Base-by-base conservation (phyloP, 2,329 filamentous ascomycete species). In the Alternaria sp. region DNA sequence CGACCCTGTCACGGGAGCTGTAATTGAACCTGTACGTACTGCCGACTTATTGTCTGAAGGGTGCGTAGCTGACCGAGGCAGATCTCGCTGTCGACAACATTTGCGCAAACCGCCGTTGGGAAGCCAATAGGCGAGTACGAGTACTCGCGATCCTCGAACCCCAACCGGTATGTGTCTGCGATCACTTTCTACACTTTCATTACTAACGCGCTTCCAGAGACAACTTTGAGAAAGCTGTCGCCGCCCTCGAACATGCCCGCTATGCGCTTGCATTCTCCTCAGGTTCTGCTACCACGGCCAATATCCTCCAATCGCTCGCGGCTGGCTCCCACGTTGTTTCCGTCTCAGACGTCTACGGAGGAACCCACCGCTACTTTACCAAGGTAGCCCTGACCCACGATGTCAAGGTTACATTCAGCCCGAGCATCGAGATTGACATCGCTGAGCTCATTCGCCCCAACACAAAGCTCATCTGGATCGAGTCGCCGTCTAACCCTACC, bases 341-440 rank as follows among this genome's bases (percentile, higher is more conserved):
- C 63, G 93, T 99, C 48, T 96, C 93, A 46, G 95, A 99, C 79
- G 94, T 99, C 72, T 99, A 99, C 80, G 95, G 95, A 70, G 95
- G 95, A 71, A 99, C 95, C 42, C 95, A 99, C 83, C 88, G 95
- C 74, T 99, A 99, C 85, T 99, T 99, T 85, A 99, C 95, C 67
- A 94, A 97, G 82, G 95, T 98, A 51, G 95, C 95, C 58, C 89
- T 92, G 73, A 93, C 95, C 26, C 95, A 99, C 80, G 93, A 94
- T 73, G 93, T 99, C 55, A 88, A 91, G 71, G 95, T 98, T 63
- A 96, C 94, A 51, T 99, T 99, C 80, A 94, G 93, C 5, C 93
- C 93, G 9, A 89, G 89, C 80, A 96, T 99, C 74, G 94, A 97
- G 81, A 84, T 93, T 64, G 92, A 98, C 76, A 89, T 98, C 69